Evolutionary conservation across 1,139 yeast species (phyloP).

Genomic region (Lodderomyces margitis): DNA sequence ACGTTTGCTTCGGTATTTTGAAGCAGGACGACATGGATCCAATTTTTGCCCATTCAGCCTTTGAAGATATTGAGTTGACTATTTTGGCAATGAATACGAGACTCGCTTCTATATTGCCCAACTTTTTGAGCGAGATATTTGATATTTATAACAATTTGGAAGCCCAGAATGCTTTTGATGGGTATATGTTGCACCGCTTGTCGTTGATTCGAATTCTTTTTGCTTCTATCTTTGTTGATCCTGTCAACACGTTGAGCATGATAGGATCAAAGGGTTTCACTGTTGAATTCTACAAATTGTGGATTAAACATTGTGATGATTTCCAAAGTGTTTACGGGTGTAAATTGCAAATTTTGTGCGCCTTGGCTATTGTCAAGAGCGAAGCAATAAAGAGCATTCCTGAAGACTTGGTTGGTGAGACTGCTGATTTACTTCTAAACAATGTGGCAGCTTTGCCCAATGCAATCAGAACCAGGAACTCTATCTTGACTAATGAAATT

Average conservation of each 20-base stretch:
- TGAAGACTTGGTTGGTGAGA: conserved; percentile 41
- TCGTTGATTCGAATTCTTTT: conserved; percentile 46
- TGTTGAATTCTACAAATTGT: conserved; percentile 41
- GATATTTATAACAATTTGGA: conserved; percentile 36
- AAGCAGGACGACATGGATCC: conserved; percentile 40
- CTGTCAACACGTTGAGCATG: conserved; percentile 36
- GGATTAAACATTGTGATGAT: conserved; percentile 48
- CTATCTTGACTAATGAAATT: conserved; percentile 38
- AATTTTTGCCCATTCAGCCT: conserved; percentile 40
- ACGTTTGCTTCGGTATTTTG: conserved; percentile 37
- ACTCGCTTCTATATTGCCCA: conserved; percentile 32
- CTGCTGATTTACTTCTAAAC: conserved; percentile 40
- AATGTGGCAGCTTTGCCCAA: conserved; percentile 46
- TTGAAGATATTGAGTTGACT: conserved; percentile 42
- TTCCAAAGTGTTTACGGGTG: conserved; percentile 58
- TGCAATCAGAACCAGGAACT: conserved; percentile 47
- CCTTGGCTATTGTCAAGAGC: conserved; percentile 32
- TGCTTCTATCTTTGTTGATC: conserved; percentile 40
- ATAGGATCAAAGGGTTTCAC: conserved; percentile 38
- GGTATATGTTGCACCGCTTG: conserved; percentile 47
- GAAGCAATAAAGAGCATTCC: conserved; percentile 27
- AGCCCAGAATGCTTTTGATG: conserved; percentile 43
- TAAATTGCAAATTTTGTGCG: conserved; percentile 50
- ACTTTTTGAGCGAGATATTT: conserved; percentile 38
- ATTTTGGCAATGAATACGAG: conserved; percentile 37